Evolutionary conservation across 2,329 filamentous ascomycete species (phyloP), one percentile per base, ranked within the genome.

Genomic region (Penicillium sp.): DNA sequence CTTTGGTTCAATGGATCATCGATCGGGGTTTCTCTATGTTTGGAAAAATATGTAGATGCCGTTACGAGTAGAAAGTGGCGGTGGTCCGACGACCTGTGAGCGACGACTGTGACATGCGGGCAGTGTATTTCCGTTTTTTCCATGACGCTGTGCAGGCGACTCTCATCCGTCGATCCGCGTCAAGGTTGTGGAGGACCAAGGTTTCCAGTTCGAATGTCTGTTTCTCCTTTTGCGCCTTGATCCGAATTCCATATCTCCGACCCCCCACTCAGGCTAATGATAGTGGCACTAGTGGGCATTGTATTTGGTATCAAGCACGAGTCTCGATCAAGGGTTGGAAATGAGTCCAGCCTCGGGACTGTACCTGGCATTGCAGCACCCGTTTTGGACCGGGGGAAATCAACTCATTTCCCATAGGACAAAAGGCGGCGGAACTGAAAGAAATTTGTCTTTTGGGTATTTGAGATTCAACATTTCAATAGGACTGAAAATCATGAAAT

Each of bases 361-460:
- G 56, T 60, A 59, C 58, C 59, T 61, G 55, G 50, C 58, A 58
- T 59, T 55, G 56, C 49, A 44, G 45, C 36, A 49, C 45, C 46
- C 13, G 3, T 46, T 45, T 22, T 43, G 43, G 39, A 27, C 13
- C 39, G 36, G 24, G 47, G 45, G 36, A 34, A 32, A 16, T 43
- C 42, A 43, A 47, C 5, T 18, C 29, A 42, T 38, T 53, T 49
- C 39, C 29, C 43, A 56, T 53, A 55, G 42, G 52, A 58, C 47
- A 16, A 39, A 44, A 48, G 14, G 9, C 14, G 22, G 6, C 14
- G 42, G 31, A 22, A 38, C 47, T 49, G 51, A 53, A 53, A 49
- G 39, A 54, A 54, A 22, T n/a, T 9, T 27, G 24, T 27, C 24
- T 29, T 16, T 44, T 10, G 3, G 27, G 24, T 27, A 27, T 27